These are phyloP conservation scores for Coemansia brasiliensis DNA, from an alignment of 192 early-diverging fungal species.

Conservation along the genomic window DNA sequence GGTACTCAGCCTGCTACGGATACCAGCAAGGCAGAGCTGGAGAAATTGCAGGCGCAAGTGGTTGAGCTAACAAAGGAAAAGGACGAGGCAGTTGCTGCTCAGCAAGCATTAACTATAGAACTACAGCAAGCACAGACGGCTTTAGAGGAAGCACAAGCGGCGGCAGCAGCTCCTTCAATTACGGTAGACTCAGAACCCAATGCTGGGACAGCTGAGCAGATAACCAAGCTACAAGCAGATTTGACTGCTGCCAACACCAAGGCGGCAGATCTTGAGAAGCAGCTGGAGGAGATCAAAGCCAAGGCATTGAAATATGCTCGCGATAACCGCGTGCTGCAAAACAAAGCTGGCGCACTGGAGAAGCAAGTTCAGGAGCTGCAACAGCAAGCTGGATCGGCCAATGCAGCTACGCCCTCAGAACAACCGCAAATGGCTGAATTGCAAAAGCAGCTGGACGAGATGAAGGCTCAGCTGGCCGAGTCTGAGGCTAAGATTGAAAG, in stretches of 20 bases:
- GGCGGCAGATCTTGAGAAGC: conserved; percentile 33
- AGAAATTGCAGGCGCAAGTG: conserved; percentile 23
- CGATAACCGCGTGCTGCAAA: conserved; percentile 46
- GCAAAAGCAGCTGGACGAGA: conserved; percentile 38
- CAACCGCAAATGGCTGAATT: conserved; percentile 10
- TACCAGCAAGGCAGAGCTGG: conserved; percentile 9
- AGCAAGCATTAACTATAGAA: conserved; percentile 22
- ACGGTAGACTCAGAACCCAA: conserved; percentile 16
- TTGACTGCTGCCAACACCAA: conserved; percentile 42
- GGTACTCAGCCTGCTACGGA: neutral
- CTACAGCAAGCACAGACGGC: conserved; percentile 16
- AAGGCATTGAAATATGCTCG: conserved; percentile 31
- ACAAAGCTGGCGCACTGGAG: conserved; percentile 29
- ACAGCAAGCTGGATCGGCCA: neutral
- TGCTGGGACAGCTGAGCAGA: conserved; percentile 20
- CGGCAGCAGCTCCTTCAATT: neutral
- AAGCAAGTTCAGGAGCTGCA: conserved; percentile 20
- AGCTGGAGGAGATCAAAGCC: conserved; percentile 45
- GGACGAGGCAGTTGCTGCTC: conserved; percentile 39
- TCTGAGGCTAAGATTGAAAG: conserved; percentile 42
- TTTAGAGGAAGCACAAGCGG: conserved; percentile 20
- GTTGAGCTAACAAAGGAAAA: conserved; percentile 38
- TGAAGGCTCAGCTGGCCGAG: conserved; percentile 43
- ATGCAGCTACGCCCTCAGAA: neutral
- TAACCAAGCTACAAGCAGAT: conserved; percentile 55